Percentiles rank a stretch among this genome's conserved stretches.
These are phyloP conservation scores for Ambrosia hybrid DNA, from an alignment of 140 eudicot species.

Conservation along the genomic window DNA sequence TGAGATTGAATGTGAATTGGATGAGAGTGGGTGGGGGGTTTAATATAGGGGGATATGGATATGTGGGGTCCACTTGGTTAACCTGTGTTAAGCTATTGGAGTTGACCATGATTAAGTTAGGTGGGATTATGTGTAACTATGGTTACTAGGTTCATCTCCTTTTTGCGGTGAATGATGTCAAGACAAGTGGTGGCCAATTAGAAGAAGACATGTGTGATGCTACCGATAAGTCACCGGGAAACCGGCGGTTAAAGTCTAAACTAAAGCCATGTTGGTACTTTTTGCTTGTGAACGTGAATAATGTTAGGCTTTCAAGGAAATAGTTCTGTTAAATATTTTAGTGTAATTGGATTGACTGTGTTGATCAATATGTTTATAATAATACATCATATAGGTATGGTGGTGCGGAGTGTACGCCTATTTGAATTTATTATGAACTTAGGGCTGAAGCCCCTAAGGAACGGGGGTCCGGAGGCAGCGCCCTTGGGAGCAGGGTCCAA, in stretches of 20 bases:
- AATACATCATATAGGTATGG: too few relatives aligned
- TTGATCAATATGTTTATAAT: too few relatives aligned
- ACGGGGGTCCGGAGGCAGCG: too few relatives aligned
- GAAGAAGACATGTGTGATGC: neutral
- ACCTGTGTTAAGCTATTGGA: neutral
- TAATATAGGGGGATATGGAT: conserved; percentile 17
- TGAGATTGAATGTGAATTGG: conserved; percentile 26
- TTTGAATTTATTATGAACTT: too few relatives aligned
- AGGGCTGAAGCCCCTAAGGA: too few relatives aligned
- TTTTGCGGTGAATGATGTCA: conserved; percentile 10
- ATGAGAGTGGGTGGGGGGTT: conserved; percentile 8
- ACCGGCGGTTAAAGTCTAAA: neutral
- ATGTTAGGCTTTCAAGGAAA: too few relatives aligned
- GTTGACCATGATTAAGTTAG: conserved; percentile 11
- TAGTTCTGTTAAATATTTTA: too few relatives aligned
- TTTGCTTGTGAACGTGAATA: neutral
- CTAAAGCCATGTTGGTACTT: too few relatives aligned
- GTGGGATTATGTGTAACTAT: neutral
- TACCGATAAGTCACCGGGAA: neutral
- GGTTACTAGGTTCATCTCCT: conserved; percentile 19
- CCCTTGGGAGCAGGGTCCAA: too few relatives aligned
- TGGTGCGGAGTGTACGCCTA: too few relatives aligned
- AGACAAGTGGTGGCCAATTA: neutral
- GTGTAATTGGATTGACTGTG: too few relatives aligned
- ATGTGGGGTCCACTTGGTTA: conserved; percentile 11